A percentile compares a stretch with the other conserved stretches of the same genome.
These are phyloP conservation scores for Malassezia nana DNA, from an alignment of 1,284 basidiomycete genomes.

Conservation along the genomic window DNA sequence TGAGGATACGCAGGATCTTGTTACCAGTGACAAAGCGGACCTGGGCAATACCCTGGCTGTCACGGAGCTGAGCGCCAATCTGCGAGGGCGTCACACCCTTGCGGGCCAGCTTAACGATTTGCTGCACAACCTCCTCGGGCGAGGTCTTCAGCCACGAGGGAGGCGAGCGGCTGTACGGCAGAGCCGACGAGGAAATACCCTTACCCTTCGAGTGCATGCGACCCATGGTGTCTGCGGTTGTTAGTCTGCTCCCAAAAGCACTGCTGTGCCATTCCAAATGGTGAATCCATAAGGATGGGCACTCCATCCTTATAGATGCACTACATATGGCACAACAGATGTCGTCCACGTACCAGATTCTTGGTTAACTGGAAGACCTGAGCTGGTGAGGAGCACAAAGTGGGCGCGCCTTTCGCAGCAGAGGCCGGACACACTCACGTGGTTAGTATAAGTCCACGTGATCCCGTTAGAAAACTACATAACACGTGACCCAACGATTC, in stretches of 20 bases:
- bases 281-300: background rate
- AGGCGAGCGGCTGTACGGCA: slow-evolving; percentile 89
- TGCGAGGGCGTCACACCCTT: slow-evolving; percentile 96
- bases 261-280: background rate
- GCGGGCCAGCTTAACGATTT: slow-evolving; percentile 92
- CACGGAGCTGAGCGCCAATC: slow-evolving; percentile 94
- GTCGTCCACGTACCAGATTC: slow-evolving; percentile 11
- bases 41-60: slow-evolving; percentile 89
- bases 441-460: slow-evolving; percentile 10
- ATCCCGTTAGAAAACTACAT: background rate
- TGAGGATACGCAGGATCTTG: slow-evolving; percentile 98
- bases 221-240: slow-evolving; percentile 32
- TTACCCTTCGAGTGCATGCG: slow-evolving; percentile 49
- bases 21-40: slow-evolving; percentile 97
- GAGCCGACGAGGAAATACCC: slow-evolving; percentile 66
- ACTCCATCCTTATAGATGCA: background rate
- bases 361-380: slow-evolving; percentile 5
- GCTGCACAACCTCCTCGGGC: slow-evolving; percentile 86
- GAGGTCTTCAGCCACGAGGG: slow-evolving; percentile 95
- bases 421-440: slow-evolving; percentile 8
- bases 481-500: background rate
- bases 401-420: background rate
- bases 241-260: background rate
- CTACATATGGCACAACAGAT: background rate
- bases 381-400: slow-evolving; percentile 9